These are phyloP conservation scores for Plasmodium yoelii DNA, from an alignment of 169 alveolate species.

Conservation along the genomic window DNA sequence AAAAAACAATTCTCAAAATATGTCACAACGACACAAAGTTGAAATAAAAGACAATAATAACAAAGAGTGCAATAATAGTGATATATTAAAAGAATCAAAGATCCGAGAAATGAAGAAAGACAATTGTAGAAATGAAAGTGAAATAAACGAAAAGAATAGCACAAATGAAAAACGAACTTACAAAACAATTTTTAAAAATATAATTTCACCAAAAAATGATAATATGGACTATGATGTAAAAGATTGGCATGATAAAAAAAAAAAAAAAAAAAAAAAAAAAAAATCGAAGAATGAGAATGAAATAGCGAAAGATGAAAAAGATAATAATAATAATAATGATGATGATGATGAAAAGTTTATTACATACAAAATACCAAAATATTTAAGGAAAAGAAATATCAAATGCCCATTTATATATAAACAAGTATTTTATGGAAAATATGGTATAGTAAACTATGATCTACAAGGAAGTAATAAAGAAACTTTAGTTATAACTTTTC, in stretches of 20 bases:
- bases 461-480: constrained; percentile 78
- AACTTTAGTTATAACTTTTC: constrained; percentile 83
- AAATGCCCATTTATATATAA: constrained; percentile 84
- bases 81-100: not conserved
- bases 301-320: not conserved
- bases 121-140: not conserved
- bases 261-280: constrained; percentile 6
- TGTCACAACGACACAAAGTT: no score
- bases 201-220: constrained; percentile 31
- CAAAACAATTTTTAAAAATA: constrained; percentile 17
- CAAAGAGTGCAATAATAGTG: no score
- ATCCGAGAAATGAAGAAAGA: not conserved
- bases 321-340: not conserved
- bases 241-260: not conserved
- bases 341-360: constrained; percentile 40
- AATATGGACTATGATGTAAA: not conserved
- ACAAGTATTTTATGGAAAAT: constrained; percentile 78
- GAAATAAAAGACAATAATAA: no score
- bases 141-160: not conserved
- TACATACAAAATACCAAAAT: constrained; percentile 80
- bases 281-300: not conserved
- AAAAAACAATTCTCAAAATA: no score
- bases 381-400: constrained; percentile 78
- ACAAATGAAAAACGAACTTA: constrained; percentile 11
- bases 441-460: constrained; percentile 83